Evolutionary conservation across 169 alveolate genomes (phyloP).

Genomic region (Plasmodium relictum): DNA sequence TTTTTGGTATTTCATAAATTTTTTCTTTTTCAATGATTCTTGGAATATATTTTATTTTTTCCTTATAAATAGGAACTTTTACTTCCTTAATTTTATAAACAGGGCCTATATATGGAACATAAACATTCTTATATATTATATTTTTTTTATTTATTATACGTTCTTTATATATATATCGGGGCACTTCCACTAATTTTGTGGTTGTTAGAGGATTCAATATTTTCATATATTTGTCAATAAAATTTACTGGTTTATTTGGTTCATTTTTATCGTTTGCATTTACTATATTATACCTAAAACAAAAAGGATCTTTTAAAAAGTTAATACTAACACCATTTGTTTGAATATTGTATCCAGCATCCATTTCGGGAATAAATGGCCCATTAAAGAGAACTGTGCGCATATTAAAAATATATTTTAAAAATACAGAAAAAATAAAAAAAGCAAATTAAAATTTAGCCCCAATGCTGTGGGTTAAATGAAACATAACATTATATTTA

Average conservation of each 20-base stretch:
- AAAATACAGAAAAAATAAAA: neutral
- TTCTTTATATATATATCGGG: neutral
- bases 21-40: constrained; percentile 10
- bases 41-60: constrained; percentile 34
- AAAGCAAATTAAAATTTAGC: neutral
- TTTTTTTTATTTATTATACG: neutral
- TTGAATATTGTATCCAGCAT: constrained; percentile 68
- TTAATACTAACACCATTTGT: constrained; percentile 57
- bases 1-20: constrained; percentile 23
- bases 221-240: constrained; percentile 18
- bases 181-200: constrained; percentile 8
- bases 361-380: constrained; percentile 66
- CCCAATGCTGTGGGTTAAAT: no score
- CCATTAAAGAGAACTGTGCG: constrained; percentile 35
- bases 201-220: constrained; percentile 1
- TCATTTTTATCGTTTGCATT: constrained; percentile 5
- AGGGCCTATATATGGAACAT: neutral
- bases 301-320: constrained; percentile 67
- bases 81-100: neutral
- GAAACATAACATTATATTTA: no score
- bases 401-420: constrained; percentile 6
- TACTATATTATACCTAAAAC: constrained; percentile 43
- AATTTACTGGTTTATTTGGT: constrained; percentile 4
- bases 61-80: constrained; percentile 10
- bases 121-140: neutral